Conservation (phyloP, 306 rosid genomes). For the Lathyrus sativus region DNA sequence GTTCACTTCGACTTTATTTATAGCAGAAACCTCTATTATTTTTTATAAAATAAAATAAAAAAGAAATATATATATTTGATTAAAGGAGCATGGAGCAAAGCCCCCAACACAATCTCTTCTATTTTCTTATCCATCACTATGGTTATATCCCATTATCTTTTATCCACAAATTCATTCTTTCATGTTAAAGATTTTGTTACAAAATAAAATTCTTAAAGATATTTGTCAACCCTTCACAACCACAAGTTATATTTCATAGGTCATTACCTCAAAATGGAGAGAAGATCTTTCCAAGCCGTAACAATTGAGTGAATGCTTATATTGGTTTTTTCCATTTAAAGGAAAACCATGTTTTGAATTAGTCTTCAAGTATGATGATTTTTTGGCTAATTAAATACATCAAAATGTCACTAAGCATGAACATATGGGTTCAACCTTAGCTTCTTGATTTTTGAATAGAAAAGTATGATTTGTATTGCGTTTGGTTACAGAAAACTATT, state of each 20-base stretch:
- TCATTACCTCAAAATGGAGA: slow-evolving; percentile 45
- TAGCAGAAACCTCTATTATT: too few species aligned
- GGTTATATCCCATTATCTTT: too few species aligned
- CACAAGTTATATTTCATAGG: slow-evolving; percentile 42
- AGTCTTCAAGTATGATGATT: slow-evolving; percentile 17
- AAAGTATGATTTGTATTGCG: slow-evolving; percentile 29
- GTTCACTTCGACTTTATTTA: too few species aligned
- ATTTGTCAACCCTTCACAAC: slow-evolving; percentile 21
- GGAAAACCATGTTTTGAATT: slow-evolving; percentile 33
- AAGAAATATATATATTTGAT: too few species aligned
- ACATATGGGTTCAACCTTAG: slow-evolving; percentile 6
- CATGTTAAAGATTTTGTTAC: background rate
- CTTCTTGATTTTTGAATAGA: slow-evolving; percentile 12
- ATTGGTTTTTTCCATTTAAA: slow-evolving; percentile 53
- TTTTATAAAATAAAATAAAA: too few species aligned
- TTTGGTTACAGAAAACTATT: slow-evolving; percentile 27
- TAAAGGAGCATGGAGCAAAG: too few species aligned
- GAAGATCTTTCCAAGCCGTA: slow-evolving; percentile 57
- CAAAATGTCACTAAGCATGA: slow-evolving; percentile 3
- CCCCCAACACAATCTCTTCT: too few species aligned
- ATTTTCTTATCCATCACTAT: too few species aligned
- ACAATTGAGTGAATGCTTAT: slow-evolving; percentile 42
- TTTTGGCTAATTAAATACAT: slow-evolving; percentile 26
- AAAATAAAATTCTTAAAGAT: background rate
- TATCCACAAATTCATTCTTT: background rate